Conservation (phyloP, 225 moss, liverwort and hornwort genomes). For the Sphagnum contortum region DNA sequence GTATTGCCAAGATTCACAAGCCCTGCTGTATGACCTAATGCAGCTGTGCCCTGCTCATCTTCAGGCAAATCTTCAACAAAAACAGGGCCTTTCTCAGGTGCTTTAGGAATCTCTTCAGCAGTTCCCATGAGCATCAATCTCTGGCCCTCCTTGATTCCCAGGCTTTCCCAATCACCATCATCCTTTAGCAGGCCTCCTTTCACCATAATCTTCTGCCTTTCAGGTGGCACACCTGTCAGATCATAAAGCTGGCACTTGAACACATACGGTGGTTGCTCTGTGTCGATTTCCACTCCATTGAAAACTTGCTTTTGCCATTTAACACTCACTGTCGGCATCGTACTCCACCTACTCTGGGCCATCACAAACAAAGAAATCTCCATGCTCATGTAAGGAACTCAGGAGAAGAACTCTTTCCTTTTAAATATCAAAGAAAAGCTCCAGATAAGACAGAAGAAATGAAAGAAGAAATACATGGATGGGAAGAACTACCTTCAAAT, state of each 20-base stretch:
- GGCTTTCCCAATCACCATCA: conserved; percentile 63
- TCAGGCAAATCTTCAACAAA: conserved; percentile 94
- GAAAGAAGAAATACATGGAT: no score
- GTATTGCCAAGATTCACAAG: conserved; percentile 88
- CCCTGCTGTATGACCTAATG: conserved; percentile 77
- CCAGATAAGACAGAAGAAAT: no score
- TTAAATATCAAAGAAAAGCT: no score
- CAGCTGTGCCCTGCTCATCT: conserved; percentile 57
- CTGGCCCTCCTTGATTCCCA: conserved; percentile 88
- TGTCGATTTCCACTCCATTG: conserved; percentile 78
- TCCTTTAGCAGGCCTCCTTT: conserved; percentile 87
- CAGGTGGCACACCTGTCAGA: conserved; percentile 89
- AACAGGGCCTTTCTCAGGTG: conserved; percentile 65
- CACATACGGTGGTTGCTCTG: conserved; percentile 67
- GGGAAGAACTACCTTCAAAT: no score
- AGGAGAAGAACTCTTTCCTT: no score
- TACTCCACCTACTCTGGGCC: not conserved
- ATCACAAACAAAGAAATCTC: no score
- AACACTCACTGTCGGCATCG: conserved; percentile 77
- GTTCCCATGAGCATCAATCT: conserved; percentile 97
- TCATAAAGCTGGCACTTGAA: conserved; percentile 98
- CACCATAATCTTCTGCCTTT: conserved; percentile 93
- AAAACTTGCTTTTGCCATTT: conserved; percentile 98
- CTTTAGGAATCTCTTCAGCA: conserved; percentile 74
- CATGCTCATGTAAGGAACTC: no score